Conservation (phyloP, 495 filamentous ascomycete species). For the Aspergillus ostianus region DNA sequence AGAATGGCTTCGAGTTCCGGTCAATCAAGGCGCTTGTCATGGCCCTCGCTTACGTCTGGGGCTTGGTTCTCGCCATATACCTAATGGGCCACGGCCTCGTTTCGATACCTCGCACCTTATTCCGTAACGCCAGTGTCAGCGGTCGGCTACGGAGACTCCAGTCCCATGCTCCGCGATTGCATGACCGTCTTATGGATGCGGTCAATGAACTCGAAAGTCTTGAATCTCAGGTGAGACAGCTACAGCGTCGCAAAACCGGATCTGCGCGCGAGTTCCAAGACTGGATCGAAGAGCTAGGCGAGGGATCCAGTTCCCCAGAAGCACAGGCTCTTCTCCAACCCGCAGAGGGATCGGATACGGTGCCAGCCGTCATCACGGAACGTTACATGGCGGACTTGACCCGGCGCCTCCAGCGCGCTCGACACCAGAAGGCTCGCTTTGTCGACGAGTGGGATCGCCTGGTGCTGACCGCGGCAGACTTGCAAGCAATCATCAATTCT, state of each 20-base stretch:
- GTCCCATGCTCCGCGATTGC: constrained; percentile 70
- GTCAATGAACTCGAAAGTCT: constrained; percentile 76
- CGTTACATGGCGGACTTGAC: constrained; percentile 90
- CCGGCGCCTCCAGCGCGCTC: constrained; percentile 71
- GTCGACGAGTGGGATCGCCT: constrained; percentile 81
- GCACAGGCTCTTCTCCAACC: constrained; percentile 49
- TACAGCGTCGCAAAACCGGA: constrained; percentile 78
- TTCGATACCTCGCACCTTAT: constrained; percentile 77
- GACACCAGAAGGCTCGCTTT: constrained; percentile 80
- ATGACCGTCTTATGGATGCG: constrained; percentile 87
- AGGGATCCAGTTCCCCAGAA: constrained; percentile 67
- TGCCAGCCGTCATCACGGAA: constrained; percentile 85
- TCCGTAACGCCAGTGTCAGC: constrained; percentile 72
- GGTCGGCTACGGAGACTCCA: constrained; percentile 72
- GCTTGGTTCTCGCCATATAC: constrained; percentile 85
- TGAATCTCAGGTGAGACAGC: constrained; percentile 72
- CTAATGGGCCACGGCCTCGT: constrained; percentile 97
- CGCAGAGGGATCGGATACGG: constrained; percentile 32
- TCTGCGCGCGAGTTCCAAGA: constrained; percentile 80
- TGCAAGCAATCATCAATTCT: constrained; percentile 83
- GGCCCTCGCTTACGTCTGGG: constrained; percentile 93
- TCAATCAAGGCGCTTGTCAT: constrained; percentile 79
- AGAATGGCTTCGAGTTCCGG: constrained; percentile 64
- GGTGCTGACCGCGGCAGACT: constrained; percentile 65
- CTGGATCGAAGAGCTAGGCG: constrained; percentile 91